phyloP scores from a whole-genome alignment of 1,284 basidiomycete genomes.

The Heterobasidion irregulare region DNA sequence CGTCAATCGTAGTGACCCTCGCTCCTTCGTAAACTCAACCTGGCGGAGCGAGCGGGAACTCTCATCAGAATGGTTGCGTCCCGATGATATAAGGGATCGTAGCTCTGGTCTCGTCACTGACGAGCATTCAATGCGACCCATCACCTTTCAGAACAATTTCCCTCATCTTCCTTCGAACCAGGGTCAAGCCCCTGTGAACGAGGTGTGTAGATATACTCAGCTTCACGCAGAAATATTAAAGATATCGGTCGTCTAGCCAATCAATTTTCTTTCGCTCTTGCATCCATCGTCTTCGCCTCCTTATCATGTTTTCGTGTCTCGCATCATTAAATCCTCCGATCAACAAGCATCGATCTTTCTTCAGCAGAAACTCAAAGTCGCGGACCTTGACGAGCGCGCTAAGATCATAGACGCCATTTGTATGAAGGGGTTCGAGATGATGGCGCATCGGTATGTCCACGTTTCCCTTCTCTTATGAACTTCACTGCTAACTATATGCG shows the following conservation, averaged over 20 bases:
- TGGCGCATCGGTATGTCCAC: slow-evolving; percentile 62
- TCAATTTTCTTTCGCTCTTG: slow-evolving; percentile 76
- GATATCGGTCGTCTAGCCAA: slow-evolving; percentile 40
- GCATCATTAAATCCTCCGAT: slow-evolving; percentile 79
- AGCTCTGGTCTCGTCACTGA: slow-evolving; percentile 11
- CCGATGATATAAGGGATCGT: slow-evolving; percentile 15
- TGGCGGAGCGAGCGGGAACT: slow-evolving; percentile 17
- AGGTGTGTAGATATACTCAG: slow-evolving; percentile 20
- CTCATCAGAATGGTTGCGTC: slow-evolving; percentile 24
- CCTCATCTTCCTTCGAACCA: slow-evolving; percentile 5
- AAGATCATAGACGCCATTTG: slow-evolving; percentile 82
- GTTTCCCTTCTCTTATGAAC: not conserved
- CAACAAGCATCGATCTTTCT: slow-evolving; percentile 84
- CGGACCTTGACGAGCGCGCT: slow-evolving; percentile 63
- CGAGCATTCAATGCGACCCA: slow-evolving; percentile 13
- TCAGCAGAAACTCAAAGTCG: slow-evolving; percentile 80
- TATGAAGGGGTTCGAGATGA: slow-evolving; percentile 76
- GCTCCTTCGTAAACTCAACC: slow-evolving; percentile 1
- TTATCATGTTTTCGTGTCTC: slow-evolving; percentile 68
- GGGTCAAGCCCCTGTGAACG: slow-evolving; percentile 23
- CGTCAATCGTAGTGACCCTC: slow-evolving; percentile 13
- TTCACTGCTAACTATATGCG: not conserved
- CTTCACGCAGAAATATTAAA: not conserved
- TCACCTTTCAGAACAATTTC: slow-evolving; percentile 9
- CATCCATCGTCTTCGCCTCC: slow-evolving; percentile 77